These are phyloP conservation scores for Hapsidospora chrysogenum DNA, from an alignment of 495 filamentous ascomycete genomes.

Conservation along the genomic window DNA sequence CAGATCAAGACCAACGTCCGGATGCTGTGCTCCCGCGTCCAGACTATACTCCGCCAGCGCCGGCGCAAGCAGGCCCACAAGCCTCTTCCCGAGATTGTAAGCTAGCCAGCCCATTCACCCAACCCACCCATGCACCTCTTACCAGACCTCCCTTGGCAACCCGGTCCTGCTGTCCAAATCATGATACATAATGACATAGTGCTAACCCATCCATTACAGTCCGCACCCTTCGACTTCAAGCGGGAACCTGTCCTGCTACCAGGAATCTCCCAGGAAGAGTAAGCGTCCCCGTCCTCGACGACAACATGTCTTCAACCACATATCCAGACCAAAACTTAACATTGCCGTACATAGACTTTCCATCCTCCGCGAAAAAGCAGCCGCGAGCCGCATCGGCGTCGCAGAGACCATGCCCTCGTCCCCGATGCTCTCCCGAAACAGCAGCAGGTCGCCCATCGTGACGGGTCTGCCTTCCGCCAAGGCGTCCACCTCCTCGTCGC, in stretches of 20 bases:
- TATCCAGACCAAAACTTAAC: background rate
- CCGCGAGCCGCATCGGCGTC: conserved; percentile 16
- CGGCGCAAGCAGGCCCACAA: background rate
- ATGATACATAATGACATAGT: too few species aligned
- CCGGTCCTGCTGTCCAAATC: too few species aligned
- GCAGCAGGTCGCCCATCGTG: too few species aligned
- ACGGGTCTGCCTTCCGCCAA: too few species aligned
- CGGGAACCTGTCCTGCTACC: conserved; percentile 18
- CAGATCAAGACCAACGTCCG: background rate
- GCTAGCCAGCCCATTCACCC: background rate
- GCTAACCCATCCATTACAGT: conserved; percentile 13
- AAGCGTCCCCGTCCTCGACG: conserved; percentile 5
- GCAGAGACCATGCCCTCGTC: conserved; percentile 6
- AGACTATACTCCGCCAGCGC: background rate
- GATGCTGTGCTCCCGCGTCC: background rate
- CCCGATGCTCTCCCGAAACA: too few species aligned
- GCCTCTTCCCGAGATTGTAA: background rate
- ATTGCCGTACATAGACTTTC: conserved; percentile 10
- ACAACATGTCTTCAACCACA: background rate
- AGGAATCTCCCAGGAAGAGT: conserved; percentile 27
- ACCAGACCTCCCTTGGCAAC: too few species aligned
- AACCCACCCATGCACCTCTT: background rate
- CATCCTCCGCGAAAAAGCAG: conserved; percentile 24
- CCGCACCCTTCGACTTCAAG: conserved; percentile 29
- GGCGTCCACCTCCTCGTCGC: too few species aligned